Conservation (phyloP, 1,284 basidiomycete genomes). For the Calocybe gambosa region DNA sequence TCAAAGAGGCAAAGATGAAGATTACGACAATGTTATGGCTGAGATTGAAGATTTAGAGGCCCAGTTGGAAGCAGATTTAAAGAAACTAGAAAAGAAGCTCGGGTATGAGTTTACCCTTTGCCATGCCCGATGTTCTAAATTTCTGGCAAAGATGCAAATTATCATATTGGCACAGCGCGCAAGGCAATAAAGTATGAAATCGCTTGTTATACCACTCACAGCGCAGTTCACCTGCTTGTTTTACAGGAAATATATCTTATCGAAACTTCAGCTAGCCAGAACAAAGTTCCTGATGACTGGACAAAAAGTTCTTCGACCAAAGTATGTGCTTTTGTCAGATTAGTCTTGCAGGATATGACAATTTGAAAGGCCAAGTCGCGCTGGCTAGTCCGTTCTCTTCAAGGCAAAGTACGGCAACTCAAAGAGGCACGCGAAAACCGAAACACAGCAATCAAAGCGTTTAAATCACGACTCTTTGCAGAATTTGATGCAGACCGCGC, state of each 20-base stretch:
- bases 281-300: constrained; percentile 79
- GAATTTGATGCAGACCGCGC: constrained; percentile 86
- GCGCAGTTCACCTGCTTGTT: not conserved
- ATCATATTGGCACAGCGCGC: constrained; percentile 79
- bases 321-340: constrained; percentile 31
- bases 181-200: constrained; percentile 64
- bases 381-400: constrained; percentile 72
- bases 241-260: constrained; percentile 82
- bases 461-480: constrained; percentile 72
- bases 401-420: constrained; percentile 65
- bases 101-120: constrained; percentile 34
- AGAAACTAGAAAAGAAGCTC: constrained; percentile 53
- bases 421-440: constrained; percentile 92
- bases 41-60: constrained; percentile 68
- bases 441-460: constrained; percentile 72
- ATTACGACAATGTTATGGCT: constrained; percentile 70
- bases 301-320: constrained; percentile 79
- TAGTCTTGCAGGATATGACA: not conserved
- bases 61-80: constrained; percentile 61
- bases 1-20: constrained; percentile 74
- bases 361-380: constrained; percentile 56
- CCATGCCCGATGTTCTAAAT: not conserved
- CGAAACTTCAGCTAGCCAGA: constrained; percentile 55
- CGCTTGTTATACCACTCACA: constrained; percentile 1
- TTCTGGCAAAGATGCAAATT: constrained; percentile 40